phyloP scores from a whole-genome alignment of 768 basidiomycete genomes.

The Lenzites betulinus region DNA sequence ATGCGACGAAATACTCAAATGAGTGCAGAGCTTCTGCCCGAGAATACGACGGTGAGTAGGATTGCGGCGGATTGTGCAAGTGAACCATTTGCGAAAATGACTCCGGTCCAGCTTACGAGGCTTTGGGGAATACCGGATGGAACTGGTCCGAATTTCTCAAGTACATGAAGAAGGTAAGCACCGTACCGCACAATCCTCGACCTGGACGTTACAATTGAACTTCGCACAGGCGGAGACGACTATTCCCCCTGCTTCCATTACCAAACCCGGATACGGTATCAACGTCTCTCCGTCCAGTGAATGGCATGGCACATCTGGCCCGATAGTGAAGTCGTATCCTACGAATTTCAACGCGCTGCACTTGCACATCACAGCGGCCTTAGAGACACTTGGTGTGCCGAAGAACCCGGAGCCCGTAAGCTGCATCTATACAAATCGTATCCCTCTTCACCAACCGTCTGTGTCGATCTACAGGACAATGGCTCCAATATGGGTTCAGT shows the following conservation, averaged over 20 bases:
- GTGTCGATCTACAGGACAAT: neutral
- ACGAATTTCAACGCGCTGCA: conserved; percentile 15
- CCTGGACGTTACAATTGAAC: neutral
- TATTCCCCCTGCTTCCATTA: neutral
- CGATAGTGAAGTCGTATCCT: conserved; percentile 21
- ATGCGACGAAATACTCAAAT: neutral
- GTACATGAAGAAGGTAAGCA: conserved; percentile 26
- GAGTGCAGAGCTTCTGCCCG: conserved; percentile 3
- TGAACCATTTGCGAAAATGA: neutral
- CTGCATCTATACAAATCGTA: no score
- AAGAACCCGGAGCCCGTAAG: conserved; percentile 19
- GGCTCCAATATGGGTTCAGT: neutral
- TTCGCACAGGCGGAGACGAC: conserved; percentile 3
- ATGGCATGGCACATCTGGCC: conserved; percentile 22
- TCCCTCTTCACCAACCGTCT: neutral
- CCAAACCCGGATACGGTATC: neutral
- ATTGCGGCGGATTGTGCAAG: neutral
- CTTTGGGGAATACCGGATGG: conserved; percentile 31
- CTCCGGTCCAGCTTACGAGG: conserved; percentile 10
- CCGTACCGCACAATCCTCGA: no score
- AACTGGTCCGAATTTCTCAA: conserved; percentile 27
- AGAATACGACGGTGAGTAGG: conserved; percentile 15
- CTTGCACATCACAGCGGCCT: conserved; percentile 11
- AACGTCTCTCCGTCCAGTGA: neutral
- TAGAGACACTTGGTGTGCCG: conserved; percentile 17